Percentiles rank a stretch among this genome's conserved stretches.
phyloP scores from a whole-genome alignment of 169 alveolate species.

The Cryptosporidium parvum region DNA sequence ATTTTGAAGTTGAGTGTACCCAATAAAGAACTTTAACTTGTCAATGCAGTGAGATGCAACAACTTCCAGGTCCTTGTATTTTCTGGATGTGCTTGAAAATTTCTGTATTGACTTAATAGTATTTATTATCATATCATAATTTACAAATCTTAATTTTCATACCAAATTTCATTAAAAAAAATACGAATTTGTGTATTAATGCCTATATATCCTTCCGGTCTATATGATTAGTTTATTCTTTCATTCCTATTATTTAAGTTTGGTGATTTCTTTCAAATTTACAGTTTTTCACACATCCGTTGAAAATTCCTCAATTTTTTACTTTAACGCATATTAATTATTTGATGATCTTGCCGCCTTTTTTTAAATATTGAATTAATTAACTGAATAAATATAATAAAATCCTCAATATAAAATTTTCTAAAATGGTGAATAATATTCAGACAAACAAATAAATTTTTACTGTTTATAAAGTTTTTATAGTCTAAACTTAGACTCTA shows the following conservation, averaged over 20 bases:
- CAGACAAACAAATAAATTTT: not conserved
- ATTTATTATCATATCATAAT: constrained; percentile 60
- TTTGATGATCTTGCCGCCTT: constrained; percentile 74
- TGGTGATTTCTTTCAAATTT: constrained; percentile 7
- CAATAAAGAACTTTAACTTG: constrained; percentile 52
- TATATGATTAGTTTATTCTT: not conserved
- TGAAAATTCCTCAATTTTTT: constrained; percentile 1
- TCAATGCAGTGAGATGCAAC: constrained; percentile 59
- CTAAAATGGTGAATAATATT: not conserved
- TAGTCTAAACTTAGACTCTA: not conserved
- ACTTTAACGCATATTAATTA: constrained; percentile 60
- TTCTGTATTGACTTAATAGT: constrained; percentile 46
- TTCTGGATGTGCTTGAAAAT: constrained; percentile 37
- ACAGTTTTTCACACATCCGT: not conserved
- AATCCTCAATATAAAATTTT: not conserved
- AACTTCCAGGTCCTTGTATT: constrained; percentile 45
- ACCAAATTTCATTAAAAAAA: not conserved
- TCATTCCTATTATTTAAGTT: not conserved
- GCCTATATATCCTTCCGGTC: not conserved
- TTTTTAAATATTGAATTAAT: not conserved
- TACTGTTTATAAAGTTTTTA: not conserved
- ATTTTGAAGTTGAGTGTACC: constrained; percentile 8
- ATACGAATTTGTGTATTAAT: not conserved
- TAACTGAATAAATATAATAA: not conserved
- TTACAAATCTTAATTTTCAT: not conserved